Conservation (phyloP, 2,329 filamentous ascomycete genomes). For the Aureobasidium sp. region DNA sequence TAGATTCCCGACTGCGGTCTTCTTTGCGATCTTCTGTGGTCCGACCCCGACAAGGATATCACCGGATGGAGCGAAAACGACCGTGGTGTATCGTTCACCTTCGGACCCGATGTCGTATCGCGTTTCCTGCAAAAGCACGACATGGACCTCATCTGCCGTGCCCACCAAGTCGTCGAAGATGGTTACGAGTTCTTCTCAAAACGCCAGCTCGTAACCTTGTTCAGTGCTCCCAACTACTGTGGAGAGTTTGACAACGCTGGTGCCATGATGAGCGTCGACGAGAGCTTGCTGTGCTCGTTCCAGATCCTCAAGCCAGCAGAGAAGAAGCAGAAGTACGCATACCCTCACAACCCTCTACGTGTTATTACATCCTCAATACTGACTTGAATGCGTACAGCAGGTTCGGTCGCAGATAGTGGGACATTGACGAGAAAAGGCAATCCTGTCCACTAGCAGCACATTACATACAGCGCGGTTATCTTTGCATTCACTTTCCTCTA, state of each 20-base stretch:
- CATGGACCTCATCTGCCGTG: slow-evolving; percentile 98
- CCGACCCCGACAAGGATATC: slow-evolving; percentile 97
- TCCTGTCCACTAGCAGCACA: slow-evolving; percentile 7
- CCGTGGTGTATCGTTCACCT: slow-evolving; percentile 96
- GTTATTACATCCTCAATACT: background rate
- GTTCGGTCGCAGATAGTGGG: slow-evolving; percentile 18
- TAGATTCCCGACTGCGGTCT: slow-evolving; percentile 97
- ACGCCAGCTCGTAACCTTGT: slow-evolving; percentile 91
- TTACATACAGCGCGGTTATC: slow-evolving; percentile 13
- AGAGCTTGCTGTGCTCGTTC: slow-evolving; percentile 97
- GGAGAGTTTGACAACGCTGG: slow-evolving; percentile 99
- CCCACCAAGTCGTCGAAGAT: slow-evolving; percentile 97
- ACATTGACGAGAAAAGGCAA: slow-evolving; percentile 7
- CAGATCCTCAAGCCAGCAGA: slow-evolving; percentile 99
- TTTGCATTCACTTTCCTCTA: slow-evolving; percentile 10
- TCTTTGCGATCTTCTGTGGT: slow-evolving; percentile 96
- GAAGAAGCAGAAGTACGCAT: slow-evolving; percentile 99
- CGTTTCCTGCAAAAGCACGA: slow-evolving; percentile 98
- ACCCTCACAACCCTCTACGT: background rate
- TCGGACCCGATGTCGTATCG: slow-evolving; percentile 93
- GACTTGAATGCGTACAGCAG: slow-evolving; percentile 14
- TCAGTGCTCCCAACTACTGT: slow-evolving; percentile 98
- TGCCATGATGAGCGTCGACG: slow-evolving; percentile 99
- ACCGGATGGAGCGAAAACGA: slow-evolving; percentile 99
- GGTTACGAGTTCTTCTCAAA: slow-evolving; percentile 99